These are phyloP conservation scores for Xylaria sp. DNA, from an alignment of 2,329 filamentous ascomycete species.

Conservation along the genomic window DNA sequence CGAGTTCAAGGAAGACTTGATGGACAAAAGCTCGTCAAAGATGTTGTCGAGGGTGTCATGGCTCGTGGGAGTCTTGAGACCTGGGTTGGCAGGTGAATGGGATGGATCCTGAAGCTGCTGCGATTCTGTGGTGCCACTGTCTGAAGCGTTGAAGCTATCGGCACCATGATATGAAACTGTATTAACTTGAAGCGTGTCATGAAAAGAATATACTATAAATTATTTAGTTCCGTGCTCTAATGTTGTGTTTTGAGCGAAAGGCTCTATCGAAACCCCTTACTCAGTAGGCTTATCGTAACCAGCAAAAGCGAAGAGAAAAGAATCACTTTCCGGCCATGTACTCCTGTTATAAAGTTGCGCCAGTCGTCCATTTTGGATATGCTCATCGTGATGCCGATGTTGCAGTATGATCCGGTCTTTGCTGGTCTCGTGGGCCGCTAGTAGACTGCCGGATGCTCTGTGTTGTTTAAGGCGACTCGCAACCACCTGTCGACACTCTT, in stretches of 20 bases:
- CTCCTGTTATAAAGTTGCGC: background rate
- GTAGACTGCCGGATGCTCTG: background rate
- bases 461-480: background rate
- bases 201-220: slow-evolving; percentile 12
- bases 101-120: background rate
- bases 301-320: slow-evolving; percentile 21
- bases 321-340: slow-evolving; percentile 7
- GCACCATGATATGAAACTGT: background rate
- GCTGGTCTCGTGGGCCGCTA: background rate
- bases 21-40: background rate
- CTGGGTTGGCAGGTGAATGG: background rate
- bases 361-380: background rate
- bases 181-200: slow-evolving; percentile 9
- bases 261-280: slow-evolving; percentile 6
- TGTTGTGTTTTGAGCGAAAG: background rate
- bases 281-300: slow-evolving; percentile 18
- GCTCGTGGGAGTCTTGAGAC: background rate
- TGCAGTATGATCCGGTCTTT: background rate
- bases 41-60: background rate
- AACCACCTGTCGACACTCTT: background rate
- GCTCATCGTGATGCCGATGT: background rate
- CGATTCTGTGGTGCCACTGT: background rate
- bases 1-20: background rate
- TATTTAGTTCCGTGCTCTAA: slow-evolving; percentile 10
- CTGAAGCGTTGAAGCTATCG: background rate